Percentiles rank a stretch among this genome's conserved stretches.
Evolutionary conservation across 139 green algal genomes (phyloP).

Genomic region (Deuterostichococcus epilithicus): DNA sequence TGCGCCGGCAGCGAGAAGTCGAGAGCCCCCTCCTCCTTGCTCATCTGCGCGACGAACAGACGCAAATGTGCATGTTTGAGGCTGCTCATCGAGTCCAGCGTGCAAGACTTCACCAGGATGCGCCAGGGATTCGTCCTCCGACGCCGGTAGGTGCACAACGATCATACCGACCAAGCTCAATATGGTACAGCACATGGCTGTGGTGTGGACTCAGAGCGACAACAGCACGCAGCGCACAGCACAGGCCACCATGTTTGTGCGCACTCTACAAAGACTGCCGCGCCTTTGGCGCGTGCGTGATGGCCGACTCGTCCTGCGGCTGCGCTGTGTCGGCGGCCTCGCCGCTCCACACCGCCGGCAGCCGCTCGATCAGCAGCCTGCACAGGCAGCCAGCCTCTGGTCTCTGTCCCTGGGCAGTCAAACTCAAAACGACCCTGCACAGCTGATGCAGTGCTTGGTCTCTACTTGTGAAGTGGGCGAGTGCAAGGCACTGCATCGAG

Average conservation of each 20-base stretch:
- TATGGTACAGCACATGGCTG: too few species aligned
- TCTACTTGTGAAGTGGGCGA: too few species aligned
- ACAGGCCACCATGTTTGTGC: too few species aligned
- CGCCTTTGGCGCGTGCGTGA: conserved; percentile 73
- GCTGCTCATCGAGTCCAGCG: too few species aligned
- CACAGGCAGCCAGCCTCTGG: neutral
- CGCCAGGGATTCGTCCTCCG: too few species aligned
- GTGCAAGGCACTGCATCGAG: too few species aligned
- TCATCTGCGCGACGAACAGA: conserved; percentile 24
- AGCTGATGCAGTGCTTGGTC: too few species aligned
- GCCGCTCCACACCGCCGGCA: conserved; percentile 65
- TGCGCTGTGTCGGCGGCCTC: conserved; percentile 28
- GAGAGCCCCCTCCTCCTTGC: conserved; percentile 67
- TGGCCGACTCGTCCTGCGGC: conserved; percentile 58
- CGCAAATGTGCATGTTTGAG: too few species aligned
- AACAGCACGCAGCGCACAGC: neutral
- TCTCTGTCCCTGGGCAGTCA: neutral
- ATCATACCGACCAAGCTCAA: too few species aligned
- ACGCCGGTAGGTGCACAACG: too few species aligned
- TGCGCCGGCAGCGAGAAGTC: conserved; percentile 58
- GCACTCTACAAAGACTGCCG: neutral
- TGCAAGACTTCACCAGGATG: neutral
- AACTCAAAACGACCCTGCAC: neutral
- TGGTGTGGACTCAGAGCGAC: too few species aligned
- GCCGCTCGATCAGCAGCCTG: conserved; percentile 56